Conservation (phyloP, 257 asterid genomes). For the Osmanthus fragrans region DNA sequence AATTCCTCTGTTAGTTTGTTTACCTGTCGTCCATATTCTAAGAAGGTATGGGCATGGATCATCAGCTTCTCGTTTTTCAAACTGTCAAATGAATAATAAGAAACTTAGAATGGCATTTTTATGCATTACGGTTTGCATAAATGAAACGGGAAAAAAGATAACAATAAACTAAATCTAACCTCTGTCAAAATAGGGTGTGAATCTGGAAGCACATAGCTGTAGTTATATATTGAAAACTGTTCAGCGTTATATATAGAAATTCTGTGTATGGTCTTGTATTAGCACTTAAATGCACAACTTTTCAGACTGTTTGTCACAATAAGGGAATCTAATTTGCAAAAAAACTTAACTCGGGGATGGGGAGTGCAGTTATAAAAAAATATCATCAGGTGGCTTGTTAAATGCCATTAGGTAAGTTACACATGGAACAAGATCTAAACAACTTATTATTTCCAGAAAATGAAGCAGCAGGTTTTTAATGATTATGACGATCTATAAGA, state of each 20-base stretch:
- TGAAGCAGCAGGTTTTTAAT: neutral
- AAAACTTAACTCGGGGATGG: neutral
- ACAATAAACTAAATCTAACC: slow-evolving; percentile 36
- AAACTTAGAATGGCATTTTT: neutral
- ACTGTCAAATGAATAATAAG: slow-evolving; percentile 29
- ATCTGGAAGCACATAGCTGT: slow-evolving; percentile 71
- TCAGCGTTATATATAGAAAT: neutral
- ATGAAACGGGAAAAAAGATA: neutral
- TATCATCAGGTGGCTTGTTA: neutral
- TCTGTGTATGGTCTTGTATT: neutral
- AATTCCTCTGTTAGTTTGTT: neutral
- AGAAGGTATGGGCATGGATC: slow-evolving; percentile 63
- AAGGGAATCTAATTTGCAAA: neutral
- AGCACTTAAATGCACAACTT: neutral
- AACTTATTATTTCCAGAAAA: neutral
- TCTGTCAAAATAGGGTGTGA: slow-evolving; percentile 46
- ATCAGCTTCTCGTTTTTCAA: slow-evolving; percentile 38
- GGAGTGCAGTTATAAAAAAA: neutral
- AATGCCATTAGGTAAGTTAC: neutral
- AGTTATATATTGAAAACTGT: neutral
- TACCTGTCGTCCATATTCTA: slow-evolving; percentile 49
- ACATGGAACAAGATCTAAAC: neutral
- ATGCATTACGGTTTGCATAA: neutral
- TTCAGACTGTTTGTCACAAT: neutral
- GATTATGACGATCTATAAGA: neutral